Evolutionary conservation across 2,329 filamentous ascomycete genomes (phyloP).

Genomic region (Daldinia sp.): DNA sequence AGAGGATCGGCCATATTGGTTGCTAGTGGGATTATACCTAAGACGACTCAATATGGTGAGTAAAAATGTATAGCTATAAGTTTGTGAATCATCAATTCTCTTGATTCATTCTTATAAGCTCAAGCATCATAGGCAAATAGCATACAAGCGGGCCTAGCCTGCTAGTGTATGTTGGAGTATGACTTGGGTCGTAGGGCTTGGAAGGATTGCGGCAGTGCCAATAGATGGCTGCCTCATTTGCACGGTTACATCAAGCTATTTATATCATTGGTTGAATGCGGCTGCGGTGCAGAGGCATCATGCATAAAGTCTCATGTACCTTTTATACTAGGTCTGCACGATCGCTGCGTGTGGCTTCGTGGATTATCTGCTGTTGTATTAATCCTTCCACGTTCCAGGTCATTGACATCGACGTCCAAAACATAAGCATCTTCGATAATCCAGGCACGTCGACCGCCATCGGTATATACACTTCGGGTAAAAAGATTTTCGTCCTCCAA

Average conservation of each 20-base stretch:
- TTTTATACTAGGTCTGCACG: not conserved
- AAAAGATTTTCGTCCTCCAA: not conserved
- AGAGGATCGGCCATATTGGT: constrained; percentile 23
- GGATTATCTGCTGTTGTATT: not conserved
- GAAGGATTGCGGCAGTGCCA: constrained; percentile 5
- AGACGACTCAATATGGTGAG: not conserved
- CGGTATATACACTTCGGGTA: not conserved
- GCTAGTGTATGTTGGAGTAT: not conserved
- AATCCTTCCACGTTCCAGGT: not conserved
- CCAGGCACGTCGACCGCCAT: not conserved
- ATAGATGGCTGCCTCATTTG: constrained; percentile 1
- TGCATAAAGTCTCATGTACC: not conserved
- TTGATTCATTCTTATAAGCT: not conserved
- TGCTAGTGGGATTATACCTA: not conserved
- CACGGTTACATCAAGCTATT: not conserved
- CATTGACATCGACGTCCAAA: not conserved
- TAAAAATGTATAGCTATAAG: not conserved
- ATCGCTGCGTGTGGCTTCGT: not conserved
- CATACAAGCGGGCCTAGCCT: not conserved
- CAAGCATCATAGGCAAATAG: not conserved
- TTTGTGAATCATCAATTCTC: not conserved
- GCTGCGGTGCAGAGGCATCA: not conserved
- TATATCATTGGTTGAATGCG: constrained; percentile 4
- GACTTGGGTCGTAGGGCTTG: not conserved
- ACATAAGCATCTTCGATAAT: not conserved